Evolutionary conservation across 441 rosid genomes (phyloP).

Genomic region (Jatropha multifida): DNA sequence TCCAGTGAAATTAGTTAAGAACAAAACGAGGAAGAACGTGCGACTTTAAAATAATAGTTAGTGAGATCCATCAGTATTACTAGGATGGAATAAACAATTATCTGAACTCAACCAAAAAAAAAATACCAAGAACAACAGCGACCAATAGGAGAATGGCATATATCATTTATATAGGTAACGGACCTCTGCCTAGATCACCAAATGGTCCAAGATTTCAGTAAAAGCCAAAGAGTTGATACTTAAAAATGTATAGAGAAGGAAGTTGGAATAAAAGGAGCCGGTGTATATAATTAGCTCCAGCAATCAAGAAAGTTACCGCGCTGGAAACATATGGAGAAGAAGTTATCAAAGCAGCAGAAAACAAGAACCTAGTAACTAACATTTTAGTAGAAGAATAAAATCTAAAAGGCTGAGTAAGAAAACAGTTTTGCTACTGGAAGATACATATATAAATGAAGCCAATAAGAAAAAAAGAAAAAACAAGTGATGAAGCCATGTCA

Average conservation of each 20-base stretch:
- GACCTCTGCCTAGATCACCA: background rate
- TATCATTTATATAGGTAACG: background rate
- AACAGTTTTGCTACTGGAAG: background rate
- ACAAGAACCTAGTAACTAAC: background rate
- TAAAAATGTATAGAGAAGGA: background rate
- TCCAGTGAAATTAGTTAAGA: background rate
- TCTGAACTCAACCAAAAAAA: background rate
- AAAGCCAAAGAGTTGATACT: slow-evolving; percentile 4
- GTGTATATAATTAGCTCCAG: background rate
- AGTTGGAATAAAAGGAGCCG: background rate
- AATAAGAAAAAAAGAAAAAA: background rate
- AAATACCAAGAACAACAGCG: background rate
- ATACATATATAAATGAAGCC: no score
- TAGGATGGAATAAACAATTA: slow-evolving; percentile 12
- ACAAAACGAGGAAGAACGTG: slow-evolving; percentile 10
- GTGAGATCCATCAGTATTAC: slow-evolving; percentile 14
- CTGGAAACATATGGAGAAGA: background rate
- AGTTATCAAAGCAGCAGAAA: background rate
- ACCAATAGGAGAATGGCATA: slow-evolving; percentile 3
- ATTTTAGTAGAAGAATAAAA: background rate
- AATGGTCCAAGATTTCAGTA: background rate
- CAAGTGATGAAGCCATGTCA: background rate
- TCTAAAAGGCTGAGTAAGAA: background rate
- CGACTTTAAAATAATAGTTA: slow-evolving; percentile 13
- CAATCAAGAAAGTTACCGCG: background rate